Conservation (phyloP, 192 early-diverging fungal species). For the Pilobolus umbonatus region DNA sequence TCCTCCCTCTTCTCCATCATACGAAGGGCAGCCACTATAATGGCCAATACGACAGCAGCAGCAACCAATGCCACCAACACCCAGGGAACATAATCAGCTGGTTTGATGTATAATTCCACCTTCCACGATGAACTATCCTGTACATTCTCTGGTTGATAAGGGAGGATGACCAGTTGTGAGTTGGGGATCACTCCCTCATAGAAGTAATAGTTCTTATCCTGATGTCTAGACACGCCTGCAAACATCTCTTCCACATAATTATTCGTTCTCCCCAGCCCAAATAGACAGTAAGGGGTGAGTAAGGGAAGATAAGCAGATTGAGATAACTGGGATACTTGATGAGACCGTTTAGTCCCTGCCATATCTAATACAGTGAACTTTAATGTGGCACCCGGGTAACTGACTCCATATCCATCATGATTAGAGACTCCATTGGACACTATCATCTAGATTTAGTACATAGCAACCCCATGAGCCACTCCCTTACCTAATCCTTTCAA, state of each 20-base stretch:
- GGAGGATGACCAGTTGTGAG: constrained; percentile 83
- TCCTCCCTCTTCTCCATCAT: constrained; percentile 84
- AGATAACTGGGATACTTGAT: constrained; percentile 76
- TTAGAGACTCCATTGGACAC: constrained; percentile 62
- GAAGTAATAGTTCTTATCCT: constrained; percentile 53
- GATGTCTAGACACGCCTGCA: constrained; percentile 68
- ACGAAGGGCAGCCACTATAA: constrained; percentile 66
- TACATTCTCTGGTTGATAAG: constrained; percentile 55
- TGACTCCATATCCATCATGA: constrained; percentile 70
- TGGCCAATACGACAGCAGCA: constrained; percentile 64
- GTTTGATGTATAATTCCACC: constrained; percentile 86
- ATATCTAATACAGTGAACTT: constrained; percentile 86
- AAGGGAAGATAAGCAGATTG: constrained; percentile 75
- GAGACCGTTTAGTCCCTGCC: constrained; percentile 67
- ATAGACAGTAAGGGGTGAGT: constrained; percentile 74
- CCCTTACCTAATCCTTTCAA: constrained; percentile 66
- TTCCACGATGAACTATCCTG: constrained; percentile 61
- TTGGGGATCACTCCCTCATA: constrained; percentile 92
- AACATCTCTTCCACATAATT: constrained; percentile 95
- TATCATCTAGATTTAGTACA: background rate
- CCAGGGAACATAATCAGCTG: constrained; percentile 75
- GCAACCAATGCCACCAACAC: constrained; percentile 74
- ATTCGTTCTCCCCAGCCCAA: constrained; percentile 91
- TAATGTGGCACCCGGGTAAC: constrained; percentile 75
- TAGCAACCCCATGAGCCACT: background rate